Evolutionary conservation across 1,284 basidiomycete genomes (phyloP).

Genomic region (Puccinia novopanici): DNA sequence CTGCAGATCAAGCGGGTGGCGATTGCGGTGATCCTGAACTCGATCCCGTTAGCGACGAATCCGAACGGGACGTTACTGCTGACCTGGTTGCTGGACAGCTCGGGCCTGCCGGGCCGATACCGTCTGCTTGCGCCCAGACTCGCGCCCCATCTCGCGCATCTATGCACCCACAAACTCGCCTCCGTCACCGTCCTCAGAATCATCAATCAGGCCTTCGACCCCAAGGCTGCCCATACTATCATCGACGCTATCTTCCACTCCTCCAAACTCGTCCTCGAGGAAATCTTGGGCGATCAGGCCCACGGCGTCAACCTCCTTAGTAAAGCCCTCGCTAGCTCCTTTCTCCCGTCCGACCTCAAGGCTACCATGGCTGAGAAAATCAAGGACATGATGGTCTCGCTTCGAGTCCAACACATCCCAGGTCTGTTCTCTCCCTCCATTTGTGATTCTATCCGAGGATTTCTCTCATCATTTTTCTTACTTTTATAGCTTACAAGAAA

Average conservation of each 20-base stretch:
- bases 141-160: constrained; percentile 88
- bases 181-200: constrained; percentile 83
- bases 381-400: constrained; percentile 53
- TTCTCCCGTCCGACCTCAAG: constrained; percentile 69
- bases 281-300: constrained; percentile 89
- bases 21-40: constrained; percentile 90
- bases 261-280: constrained; percentile 84
- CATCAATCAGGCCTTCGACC: constrained; percentile 59
- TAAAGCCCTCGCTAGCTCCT: constrained; percentile 84
- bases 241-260: constrained; percentile 63
- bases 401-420: constrained; percentile 57
- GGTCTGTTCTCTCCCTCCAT: constrained; percentile 32
- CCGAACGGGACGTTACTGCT: constrained; percentile 92
- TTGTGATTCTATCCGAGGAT: background rate
- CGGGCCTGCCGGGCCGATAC: constrained; percentile 87
- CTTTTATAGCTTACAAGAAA: constrained; percentile 34
- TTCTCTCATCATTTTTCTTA: background rate
- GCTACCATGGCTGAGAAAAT: constrained; percentile 68
- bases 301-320: constrained; percentile 91
- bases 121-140: constrained; percentile 89
- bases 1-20: constrained; percentile 91
- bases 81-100: constrained; percentile 95
- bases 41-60: constrained; percentile 94
- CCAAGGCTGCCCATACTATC: constrained; percentile 56
- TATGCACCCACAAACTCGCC: constrained; percentile 97